Conservation (phyloP, 139 green algal species). For the Coccomyxa sp. region DNA sequence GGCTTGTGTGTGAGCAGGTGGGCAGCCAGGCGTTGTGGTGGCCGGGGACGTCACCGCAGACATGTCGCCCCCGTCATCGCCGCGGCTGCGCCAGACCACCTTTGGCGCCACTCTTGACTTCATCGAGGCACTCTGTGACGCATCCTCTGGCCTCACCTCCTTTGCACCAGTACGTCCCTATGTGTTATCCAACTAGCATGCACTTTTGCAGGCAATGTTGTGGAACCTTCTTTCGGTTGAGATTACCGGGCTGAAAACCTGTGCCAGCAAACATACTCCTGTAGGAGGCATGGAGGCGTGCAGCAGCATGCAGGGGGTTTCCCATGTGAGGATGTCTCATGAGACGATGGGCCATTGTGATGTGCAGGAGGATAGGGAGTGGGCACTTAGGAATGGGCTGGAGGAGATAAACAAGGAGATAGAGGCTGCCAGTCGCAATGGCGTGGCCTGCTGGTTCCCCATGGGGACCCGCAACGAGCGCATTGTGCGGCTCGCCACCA, state of each 20-base stretch:
- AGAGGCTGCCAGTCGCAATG: conserved; percentile 41
- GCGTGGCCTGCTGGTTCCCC: conserved; percentile 82
- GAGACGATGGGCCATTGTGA: neutral
- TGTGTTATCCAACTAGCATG: neutral
- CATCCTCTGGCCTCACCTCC: conserved; percentile 63
- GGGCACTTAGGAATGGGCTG: conserved; percentile 43
- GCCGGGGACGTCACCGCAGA: neutral
- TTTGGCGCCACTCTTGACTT: conserved; percentile 94
- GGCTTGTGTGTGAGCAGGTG: neutral
- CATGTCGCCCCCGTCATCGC: conserved; percentile 51
- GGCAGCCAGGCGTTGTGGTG: neutral
- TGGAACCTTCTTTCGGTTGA: too few relatives aligned
- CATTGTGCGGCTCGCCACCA: conserved; percentile 76
- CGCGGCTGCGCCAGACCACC: conserved; percentile 68
- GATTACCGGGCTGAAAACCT: neutral
- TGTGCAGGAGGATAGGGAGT: conserved; percentile 49
- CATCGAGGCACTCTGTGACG: conserved; percentile 88
- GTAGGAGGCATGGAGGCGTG: neutral
- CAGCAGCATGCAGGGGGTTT: too few relatives aligned
- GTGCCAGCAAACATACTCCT: neutral
- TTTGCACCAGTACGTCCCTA: conserved; percentile 48
- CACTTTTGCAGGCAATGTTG: too few relatives aligned
- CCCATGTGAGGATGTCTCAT: too few relatives aligned
- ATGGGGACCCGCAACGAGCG: conserved; percentile 66
- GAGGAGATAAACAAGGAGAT: conserved; percentile 71